Evolutionary conservation across 1,139 yeast genomes (phyloP), one percentile per base, ranked within the genome.

Genomic region (Blastobotrys illinoisensis): DNA sequence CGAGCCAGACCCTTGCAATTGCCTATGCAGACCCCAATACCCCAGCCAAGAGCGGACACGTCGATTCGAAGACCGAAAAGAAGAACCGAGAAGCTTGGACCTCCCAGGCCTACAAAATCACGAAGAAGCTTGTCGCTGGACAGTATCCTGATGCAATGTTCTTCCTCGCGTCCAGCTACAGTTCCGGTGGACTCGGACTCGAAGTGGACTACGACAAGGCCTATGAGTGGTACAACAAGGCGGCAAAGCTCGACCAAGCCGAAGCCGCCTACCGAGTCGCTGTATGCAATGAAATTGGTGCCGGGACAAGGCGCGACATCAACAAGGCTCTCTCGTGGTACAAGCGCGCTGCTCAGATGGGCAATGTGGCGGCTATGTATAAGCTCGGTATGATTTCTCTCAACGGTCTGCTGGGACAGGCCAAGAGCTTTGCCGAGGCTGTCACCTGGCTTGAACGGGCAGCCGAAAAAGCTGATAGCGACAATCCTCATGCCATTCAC

Each of bases 231-330:
- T 86, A 85, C 66, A 62, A 70, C 44, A 79, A 77, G 55, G 83
- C 89, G 0, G 86, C 87, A 3, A 73, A 73, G 49, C 74, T 75
- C 43, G 77, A 79, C 14, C 83, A 83, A 63, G 72, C 82, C 0
- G 79, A 79, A 51, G 83, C 86, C 6, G 78, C 83, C 53, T 85
- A 83, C 69, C 72, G 90, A 49, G 78, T 82, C 1, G 91, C 86
- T 1, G 85, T 85, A 19, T 81, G 88, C 62, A 78, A 77, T 63
- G 91, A 86, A 64, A 74, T 80, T 55, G 88, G 87, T 1, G 79
- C 83, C 46, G 91, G 91, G 2, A 73, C 77, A 32, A 66, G 71
- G 48, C 69, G 70, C 54, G 81, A 78, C 64, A 56, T 68, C 9
- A 75, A 67, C 28, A 73, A 73, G 54, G 83, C 88, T 9, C 69